Conservation (phyloP, 1,284 basidiomycete genomes). For the Xerocomus nothofagi region DNA sequence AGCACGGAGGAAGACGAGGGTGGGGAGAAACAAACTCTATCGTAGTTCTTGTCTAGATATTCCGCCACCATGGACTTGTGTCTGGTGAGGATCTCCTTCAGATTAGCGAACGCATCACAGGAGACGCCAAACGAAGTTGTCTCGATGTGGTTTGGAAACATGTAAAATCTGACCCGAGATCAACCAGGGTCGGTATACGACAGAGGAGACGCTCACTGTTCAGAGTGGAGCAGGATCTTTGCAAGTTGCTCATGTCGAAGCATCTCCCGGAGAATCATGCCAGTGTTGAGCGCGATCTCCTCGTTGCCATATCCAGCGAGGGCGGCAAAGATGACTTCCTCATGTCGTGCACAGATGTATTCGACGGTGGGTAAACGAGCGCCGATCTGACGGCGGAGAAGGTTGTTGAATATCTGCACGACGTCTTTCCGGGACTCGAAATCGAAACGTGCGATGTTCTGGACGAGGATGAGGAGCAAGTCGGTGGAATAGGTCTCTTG, state of each 20-base stretch:
- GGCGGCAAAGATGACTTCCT: constrained; percentile 82
- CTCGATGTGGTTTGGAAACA: constrained; percentile 96
- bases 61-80: constrained; percentile 98
- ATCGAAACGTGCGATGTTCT: constrained; percentile 85
- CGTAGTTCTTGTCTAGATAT: constrained; percentile 96
- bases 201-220: constrained; percentile 64
- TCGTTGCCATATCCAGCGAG: constrained; percentile 92
- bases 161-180: constrained; percentile 78
- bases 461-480: constrained; percentile 79
- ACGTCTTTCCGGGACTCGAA: constrained; percentile 98
- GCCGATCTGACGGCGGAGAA: constrained; percentile 95
- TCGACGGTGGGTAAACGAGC: constrained; percentile 94
- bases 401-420: constrained; percentile 94
- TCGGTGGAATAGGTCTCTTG: constrained; percentile 95
- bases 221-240: constrained; percentile 89
- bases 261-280: constrained; percentile 98
- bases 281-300: constrained; percentile 95
- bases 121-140: constrained; percentile 97
- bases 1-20: neutral
- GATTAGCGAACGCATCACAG: constrained; percentile 95
- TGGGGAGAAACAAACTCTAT: constrained; percentile 60
- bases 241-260: constrained; percentile 89
- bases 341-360: constrained; percentile 81
- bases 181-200: constrained; percentile 5
- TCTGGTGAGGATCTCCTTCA: constrained; percentile 94